Conservation (phyloP, 176 grass and related monocot species). For the Avena atlantica region DNA sequence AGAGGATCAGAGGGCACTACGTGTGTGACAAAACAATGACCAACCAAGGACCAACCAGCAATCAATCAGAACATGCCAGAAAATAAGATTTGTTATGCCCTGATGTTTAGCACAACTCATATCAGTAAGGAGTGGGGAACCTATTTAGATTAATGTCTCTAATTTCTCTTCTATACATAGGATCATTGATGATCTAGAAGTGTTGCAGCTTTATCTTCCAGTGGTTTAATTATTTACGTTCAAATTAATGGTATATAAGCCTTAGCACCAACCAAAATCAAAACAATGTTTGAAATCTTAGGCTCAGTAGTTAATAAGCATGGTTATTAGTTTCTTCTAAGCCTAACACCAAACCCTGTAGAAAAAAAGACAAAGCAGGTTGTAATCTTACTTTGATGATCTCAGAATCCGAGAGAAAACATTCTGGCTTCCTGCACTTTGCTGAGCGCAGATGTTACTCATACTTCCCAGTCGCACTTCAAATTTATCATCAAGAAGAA, state of each 20-base stretch:
- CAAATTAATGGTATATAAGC: conserved; percentile 7
- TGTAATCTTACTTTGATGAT: conserved; percentile 84
- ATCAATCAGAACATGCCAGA: conserved; percentile 10
- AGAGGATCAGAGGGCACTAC: conserved; percentile 17
- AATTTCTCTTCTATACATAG: background rate
- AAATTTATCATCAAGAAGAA: conserved; percentile 96
- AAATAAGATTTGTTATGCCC: background rate
- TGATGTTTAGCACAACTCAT: conserved; percentile 12
- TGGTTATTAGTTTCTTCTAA: background rate
- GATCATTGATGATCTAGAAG: background rate
- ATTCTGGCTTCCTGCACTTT: conserved; percentile 84
- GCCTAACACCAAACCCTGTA: background rate
- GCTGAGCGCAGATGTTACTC: conserved; percentile 79
- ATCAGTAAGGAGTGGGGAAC: background rate
- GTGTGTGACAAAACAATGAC: background rate
- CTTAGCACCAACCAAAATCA: background rate
- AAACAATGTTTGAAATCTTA: background rate
- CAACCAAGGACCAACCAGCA: conserved; percentile 25
- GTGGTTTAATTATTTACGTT: background rate
- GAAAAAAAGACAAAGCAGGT: background rate
- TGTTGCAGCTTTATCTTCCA: background rate
- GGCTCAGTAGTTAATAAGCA: background rate
- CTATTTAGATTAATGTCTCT: background rate
- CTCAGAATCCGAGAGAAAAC: conserved; percentile 78
- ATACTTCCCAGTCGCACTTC: conserved; percentile 95